Evolutionary conservation across 306 rosid species (phyloP).

Genomic region (Casuarina equisetifolia): DNA sequence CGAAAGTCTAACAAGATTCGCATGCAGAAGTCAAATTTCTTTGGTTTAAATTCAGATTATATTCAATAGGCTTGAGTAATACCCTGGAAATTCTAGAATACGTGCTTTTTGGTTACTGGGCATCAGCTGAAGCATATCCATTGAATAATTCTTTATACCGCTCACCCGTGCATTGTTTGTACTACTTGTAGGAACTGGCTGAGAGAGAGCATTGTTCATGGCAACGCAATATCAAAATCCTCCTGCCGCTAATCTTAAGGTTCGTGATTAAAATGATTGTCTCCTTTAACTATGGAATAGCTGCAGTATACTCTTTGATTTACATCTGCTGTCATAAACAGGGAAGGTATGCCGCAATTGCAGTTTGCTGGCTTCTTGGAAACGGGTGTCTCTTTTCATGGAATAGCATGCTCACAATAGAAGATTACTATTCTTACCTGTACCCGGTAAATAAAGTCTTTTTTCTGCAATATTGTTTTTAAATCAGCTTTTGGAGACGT

Average conservation of each 20-base stretch:
- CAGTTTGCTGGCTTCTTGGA: constrained; percentile 87
- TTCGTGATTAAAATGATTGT: background rate
- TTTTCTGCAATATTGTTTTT: constrained; percentile 17
- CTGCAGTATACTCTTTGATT: constrained; percentile 11
- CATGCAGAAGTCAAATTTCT: no score
- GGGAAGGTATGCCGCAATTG: constrained; percentile 65
- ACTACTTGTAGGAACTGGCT: background rate
- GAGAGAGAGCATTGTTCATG: background rate
- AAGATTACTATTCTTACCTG: constrained; percentile 70
- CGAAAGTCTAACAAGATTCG: background rate
- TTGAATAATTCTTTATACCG: background rate
- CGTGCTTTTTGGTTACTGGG: background rate
- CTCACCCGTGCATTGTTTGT: background rate
- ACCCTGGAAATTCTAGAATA: background rate
- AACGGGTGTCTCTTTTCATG: constrained; percentile 83
- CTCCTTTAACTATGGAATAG: background rate
- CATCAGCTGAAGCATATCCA: background rate
- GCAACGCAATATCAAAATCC: background rate
- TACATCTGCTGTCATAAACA: constrained; percentile 23
- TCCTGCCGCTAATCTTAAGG: constrained; percentile 11
- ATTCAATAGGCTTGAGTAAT: background rate
- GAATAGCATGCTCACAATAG: constrained; percentile 91
- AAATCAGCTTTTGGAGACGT: background rate
- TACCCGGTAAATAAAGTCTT: constrained; percentile 60
- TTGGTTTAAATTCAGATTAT: background rate